Evolutionary conservation across 1,284 basidiomycete species (phyloP).

Genomic region (Crocinoboletus sp.): DNA sequence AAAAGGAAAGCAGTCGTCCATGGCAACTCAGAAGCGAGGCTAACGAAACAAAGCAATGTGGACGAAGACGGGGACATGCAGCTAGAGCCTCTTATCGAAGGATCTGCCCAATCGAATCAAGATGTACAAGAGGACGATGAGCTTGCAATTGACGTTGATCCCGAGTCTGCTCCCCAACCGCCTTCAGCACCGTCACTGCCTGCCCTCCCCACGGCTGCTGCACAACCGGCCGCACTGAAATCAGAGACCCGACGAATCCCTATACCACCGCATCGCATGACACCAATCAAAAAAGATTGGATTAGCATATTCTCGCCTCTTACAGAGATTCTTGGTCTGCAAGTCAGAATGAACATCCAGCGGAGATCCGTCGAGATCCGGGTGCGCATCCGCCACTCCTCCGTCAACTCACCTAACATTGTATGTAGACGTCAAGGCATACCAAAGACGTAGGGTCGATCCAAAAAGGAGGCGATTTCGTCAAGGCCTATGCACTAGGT

Average conservation of each 20-base stretch:
- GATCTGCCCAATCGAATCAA: conserved; percentile 1
- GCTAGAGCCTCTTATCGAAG: conserved; percentile 12
- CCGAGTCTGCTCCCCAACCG: conserved; percentile 37
- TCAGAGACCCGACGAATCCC: conserved; percentile 81
- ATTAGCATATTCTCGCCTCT: conserved; percentile 95
- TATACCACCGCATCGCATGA: conserved; percentile 97
- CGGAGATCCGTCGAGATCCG: conserved; percentile 88
- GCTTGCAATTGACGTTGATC: conserved; percentile 57
- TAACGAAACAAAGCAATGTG: conserved; percentile 7
- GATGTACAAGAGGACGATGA: conserved; percentile 46
- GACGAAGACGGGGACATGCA: conserved; percentile 38
- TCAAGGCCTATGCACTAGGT: conserved; percentile 92
- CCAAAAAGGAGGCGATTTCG: conserved; percentile 98
- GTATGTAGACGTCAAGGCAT: conserved; percentile 82
- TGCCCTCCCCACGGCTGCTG: conserved; percentile 55
- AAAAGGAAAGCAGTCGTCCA: conserved; percentile 40
- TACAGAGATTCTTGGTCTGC: conserved; percentile 91
- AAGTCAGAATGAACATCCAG: conserved; percentile 96
- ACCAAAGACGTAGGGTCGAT: conserved; percentile 90
- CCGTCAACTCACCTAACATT: conserved; percentile 2
- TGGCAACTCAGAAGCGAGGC: conserved; percentile 11
- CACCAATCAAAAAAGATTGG: conserved; percentile 97
- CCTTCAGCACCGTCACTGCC: conserved; percentile 60
- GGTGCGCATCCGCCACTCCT: conserved; percentile 45
- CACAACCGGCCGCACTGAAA: conserved; percentile 50